Percentiles rank a stretch among this genome's conserved stretches.
Conservation (phyloP, 1,139 yeast species). For the Suhomyces yuchorum region DNA sequence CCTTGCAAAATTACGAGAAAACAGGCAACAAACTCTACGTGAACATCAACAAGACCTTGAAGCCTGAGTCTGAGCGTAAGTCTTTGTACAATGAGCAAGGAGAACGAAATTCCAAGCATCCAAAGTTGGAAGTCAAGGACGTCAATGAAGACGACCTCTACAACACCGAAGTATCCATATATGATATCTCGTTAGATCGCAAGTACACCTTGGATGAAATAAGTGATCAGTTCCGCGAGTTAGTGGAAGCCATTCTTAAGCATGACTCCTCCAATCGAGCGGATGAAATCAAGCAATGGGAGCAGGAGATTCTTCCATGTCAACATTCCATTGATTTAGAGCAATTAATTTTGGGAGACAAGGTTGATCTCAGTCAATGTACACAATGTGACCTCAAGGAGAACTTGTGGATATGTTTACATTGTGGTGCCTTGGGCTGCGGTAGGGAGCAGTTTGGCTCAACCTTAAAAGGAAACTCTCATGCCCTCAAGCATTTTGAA, state of each 20-base stretch:
- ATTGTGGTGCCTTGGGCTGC: constrained; percentile 89
- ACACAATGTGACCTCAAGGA: constrained; percentile 60
- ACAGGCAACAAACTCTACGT: constrained; percentile 58
- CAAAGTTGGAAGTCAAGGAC: constrained; percentile 75
- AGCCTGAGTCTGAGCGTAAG: constrained; percentile 35
- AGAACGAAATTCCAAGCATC: constrained; percentile 54
- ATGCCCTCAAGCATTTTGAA: constrained; percentile 74
- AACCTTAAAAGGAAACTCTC: constrained; percentile 88
- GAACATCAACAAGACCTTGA: constrained; percentile 54
- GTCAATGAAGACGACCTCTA: constrained; percentile 68
- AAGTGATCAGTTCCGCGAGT: constrained; percentile 25
- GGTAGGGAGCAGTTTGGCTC: constrained; percentile 89
- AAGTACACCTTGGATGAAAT: constrained; percentile 23
- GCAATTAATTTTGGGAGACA: constrained; percentile 31
- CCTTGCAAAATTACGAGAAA: constrained; percentile 51
- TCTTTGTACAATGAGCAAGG: constrained; percentile 26
- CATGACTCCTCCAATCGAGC: constrained; percentile 68
- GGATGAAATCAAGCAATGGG: constrained; percentile 89
- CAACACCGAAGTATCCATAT: constrained; percentile 49
- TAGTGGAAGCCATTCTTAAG: constrained; percentile 53
- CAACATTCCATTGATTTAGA: constrained; percentile 62
- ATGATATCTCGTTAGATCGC: constrained; percentile 39
- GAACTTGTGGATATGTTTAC: constrained; percentile 86
- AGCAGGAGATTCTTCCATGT: constrained; percentile 80
- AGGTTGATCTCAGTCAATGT: constrained; percentile 53